Conservation (phyloP, 768 basidiomycete species). For the Boletus rex-veris region DNA sequence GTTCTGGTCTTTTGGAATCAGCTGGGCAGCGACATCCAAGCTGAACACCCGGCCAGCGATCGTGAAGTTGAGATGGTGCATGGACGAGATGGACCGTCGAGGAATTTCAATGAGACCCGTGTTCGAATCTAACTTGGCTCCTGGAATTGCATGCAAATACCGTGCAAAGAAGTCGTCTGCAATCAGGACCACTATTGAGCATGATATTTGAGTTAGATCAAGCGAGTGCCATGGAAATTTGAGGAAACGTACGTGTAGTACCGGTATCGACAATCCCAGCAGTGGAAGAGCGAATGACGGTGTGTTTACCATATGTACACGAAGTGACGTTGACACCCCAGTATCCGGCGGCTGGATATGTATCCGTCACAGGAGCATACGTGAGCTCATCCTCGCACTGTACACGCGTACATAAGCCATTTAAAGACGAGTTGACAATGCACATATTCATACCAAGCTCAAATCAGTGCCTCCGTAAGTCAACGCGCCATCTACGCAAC, state of each 20-base stretch:
- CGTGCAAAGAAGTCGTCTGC: constrained; percentile 16
- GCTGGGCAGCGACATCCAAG: constrained; percentile 19
- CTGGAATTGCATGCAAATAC: constrained; percentile 16
- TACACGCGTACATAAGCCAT: background rate
- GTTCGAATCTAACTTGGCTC: background rate
- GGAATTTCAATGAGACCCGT: constrained; percentile 14
- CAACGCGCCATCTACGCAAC: constrained; percentile 20
- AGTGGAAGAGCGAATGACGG: constrained; percentile 14
- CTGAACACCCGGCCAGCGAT: constrained; percentile 5
- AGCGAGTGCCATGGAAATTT: background rate
- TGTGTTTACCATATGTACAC: constrained; percentile 8
- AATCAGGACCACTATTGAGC: constrained; percentile 19
- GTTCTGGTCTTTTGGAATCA: constrained; percentile 17
- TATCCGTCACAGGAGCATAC: constrained; percentile 26
- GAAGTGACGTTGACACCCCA: constrained; percentile 31
- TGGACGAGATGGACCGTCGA: background rate
- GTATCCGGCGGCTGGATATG: constrained; percentile 17
- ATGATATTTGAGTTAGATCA: background rate
- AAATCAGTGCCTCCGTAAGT: constrained; percentile 27
- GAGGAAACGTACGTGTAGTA: constrained; percentile 18
- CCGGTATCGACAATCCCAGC: constrained; percentile 32
- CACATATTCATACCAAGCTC: constrained; percentile 10
- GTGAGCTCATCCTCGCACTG: constrained; percentile 22
- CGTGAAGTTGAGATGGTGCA: background rate
- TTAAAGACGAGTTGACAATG: background rate